phyloP scores from a whole-genome alignment of 345 rosid genomes.

The Orychophragmus violaceus region DNA sequence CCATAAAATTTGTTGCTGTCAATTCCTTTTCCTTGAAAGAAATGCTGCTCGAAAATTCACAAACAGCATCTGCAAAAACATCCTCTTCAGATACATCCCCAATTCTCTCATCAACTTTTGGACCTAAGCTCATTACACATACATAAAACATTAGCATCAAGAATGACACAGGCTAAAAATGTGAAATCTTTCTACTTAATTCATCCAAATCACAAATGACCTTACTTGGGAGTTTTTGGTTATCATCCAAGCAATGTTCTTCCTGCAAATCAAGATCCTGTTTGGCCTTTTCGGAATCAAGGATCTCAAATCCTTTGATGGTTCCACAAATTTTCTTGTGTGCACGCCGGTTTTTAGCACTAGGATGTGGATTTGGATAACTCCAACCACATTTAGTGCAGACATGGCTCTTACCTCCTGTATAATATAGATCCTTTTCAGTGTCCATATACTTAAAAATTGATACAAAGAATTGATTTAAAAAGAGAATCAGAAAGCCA shows the following conservation, averaged over 20 bases:
- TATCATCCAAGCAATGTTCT: slow-evolving; percentile 43
- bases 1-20: not conserved
- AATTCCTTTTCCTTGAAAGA: slow-evolving; percentile 27
- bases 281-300: slow-evolving; percentile 18
- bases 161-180: not conserved
- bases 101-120: slow-evolving; percentile 29
- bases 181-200: not conserved
- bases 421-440: not conserved
- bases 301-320: slow-evolving; percentile 44
- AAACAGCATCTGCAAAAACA: slow-evolving; percentile 57
- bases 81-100: slow-evolving; percentile 48
- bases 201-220: not conserved
- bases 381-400: slow-evolving; percentile 72
- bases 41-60: slow-evolving; percentile 37
- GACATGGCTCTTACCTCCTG: slow-evolving; percentile 36
- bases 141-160: not conserved
- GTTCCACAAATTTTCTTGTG: slow-evolving; percentile 73
- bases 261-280: slow-evolving; percentile 35
- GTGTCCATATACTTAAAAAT: not conserved
- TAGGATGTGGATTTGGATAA: slow-evolving; percentile 64
- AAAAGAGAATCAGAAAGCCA: slow-evolving; percentile 1
- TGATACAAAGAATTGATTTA: not conserved
- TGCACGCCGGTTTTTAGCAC: slow-evolving; percentile 61
- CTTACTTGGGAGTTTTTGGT: slow-evolving; percentile 38
- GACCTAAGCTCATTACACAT: slow-evolving; percentile 34